Percentiles rank a stretch among this genome's conserved stretches.
These are phyloP conservation scores for Triticum dicoccoides DNA, from an alignment of 176 grass and related monocot species.

Conservation along the genomic window DNA sequence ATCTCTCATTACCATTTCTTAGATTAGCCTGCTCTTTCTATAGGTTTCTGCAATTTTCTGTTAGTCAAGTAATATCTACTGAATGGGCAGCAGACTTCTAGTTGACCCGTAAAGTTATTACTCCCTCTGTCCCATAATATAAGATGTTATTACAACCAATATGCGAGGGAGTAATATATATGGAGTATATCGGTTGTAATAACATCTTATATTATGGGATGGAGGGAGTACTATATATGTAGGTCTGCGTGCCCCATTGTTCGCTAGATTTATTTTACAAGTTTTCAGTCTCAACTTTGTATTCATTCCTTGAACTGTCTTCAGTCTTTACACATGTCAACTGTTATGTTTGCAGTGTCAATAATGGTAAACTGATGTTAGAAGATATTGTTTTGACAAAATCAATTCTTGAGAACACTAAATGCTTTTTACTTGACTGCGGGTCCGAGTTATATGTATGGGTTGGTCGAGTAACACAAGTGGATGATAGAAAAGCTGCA, in stretches of 20 bases:
- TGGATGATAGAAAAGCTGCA: slow-evolving; percentile 91
- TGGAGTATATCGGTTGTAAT: too few relatives aligned
- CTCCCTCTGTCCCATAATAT: too few relatives aligned
- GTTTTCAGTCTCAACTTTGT: not conserved
- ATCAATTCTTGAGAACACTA: slow-evolving; percentile 82
- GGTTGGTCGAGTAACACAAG: slow-evolving; percentile 93
- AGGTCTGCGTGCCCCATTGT: not conserved
- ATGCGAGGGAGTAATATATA: too few relatives aligned
- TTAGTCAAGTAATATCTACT: not conserved
- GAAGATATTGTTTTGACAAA: slow-evolving; percentile 72
- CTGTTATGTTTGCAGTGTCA: slow-evolving; percentile 64
- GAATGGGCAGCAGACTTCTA: slow-evolving; percentile 10
- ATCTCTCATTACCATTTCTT: not conserved
- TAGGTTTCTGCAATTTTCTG: not conserved
- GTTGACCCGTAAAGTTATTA: not conserved
- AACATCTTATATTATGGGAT: too few relatives aligned
- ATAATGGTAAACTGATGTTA: slow-evolving; percentile 72
- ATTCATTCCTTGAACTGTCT: not conserved
- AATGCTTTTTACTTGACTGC: slow-evolving; percentile 95
- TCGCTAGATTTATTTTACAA: not conserved
- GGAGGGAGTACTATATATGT: not conserved
- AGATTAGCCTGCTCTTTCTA: not conserved
- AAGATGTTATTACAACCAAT: too few relatives aligned
- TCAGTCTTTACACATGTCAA: not conserved
- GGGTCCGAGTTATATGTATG: slow-evolving; percentile 92